Percentiles rank a stretch among this genome's conserved stretches.
Evolutionary conservation across 2,329 filamentous ascomycete genomes (phyloP).

Genomic region (Microdochium nivale): DNA sequence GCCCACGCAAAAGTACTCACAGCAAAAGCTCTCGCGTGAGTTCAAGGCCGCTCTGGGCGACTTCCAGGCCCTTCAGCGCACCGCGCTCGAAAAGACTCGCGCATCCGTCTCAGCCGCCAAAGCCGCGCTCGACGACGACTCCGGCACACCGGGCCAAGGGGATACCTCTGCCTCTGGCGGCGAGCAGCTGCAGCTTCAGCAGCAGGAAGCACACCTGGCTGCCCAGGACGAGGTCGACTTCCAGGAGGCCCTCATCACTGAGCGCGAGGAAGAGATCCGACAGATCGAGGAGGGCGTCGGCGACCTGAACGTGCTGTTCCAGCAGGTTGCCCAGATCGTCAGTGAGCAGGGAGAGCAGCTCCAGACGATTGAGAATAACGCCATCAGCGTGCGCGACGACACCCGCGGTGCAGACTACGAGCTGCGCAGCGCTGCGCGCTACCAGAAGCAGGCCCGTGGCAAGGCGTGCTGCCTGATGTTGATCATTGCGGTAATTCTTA

Average conservation of each 20-base stretch:
- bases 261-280: constrained; percentile 93
- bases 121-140: constrained; percentile 61
- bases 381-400: constrained; percentile 72
- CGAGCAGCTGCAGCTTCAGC: constrained; percentile 47
- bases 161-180: constrained; percentile 14
- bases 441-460: constrained; percentile 91
- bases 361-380: constrained; percentile 80
- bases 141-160: constrained; percentile 23
- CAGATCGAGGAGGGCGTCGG: constrained; percentile 96
- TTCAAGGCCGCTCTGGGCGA: constrained; percentile 83
- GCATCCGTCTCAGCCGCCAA: constrained; percentile 77
- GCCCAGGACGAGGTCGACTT: constrained; percentile 95
- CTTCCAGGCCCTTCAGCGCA: constrained; percentile 86
- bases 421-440: constrained; percentile 74
- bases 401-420: constrained; percentile 81
- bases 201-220: constrained; percentile 73
- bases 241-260: constrained; percentile 89
- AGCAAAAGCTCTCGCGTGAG: constrained; percentile 88
- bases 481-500: constrained; percentile 79
- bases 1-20: constrained; percentile 94
- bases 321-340: constrained; percentile 97
- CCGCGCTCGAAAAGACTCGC: constrained; percentile 86
- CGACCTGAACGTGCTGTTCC: constrained; percentile 92
- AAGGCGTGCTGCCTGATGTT: constrained; percentile 90
- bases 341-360: constrained; percentile 86